phyloP scores from a whole-genome alignment of 192 early-diverging fungal species.

The Coemansia sp. region DNA sequence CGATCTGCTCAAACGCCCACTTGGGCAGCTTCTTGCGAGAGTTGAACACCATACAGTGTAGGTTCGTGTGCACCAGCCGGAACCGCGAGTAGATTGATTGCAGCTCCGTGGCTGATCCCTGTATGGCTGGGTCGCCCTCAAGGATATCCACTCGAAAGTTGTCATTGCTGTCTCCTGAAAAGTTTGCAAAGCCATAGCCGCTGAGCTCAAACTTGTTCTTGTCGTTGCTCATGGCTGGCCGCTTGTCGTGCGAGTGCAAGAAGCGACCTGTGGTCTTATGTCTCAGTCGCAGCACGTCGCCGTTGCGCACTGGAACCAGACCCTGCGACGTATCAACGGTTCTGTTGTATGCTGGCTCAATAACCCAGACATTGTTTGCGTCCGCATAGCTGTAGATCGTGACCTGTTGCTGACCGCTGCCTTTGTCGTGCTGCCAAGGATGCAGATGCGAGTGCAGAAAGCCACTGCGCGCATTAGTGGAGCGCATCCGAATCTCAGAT shows the following conservation, averaged over 20 bases:
- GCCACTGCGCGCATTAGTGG: slow-evolving; percentile 45
- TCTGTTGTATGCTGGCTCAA: slow-evolving; percentile 50
- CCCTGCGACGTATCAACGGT: slow-evolving; percentile 28
- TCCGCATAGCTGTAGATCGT: slow-evolving; percentile 79
- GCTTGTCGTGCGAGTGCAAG: slow-evolving; percentile 74
- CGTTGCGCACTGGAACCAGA: slow-evolving; percentile 58
- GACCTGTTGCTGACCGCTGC: slow-evolving; percentile 76
- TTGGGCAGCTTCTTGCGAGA: slow-evolving; percentile 79
- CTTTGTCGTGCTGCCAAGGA: slow-evolving; percentile 58
- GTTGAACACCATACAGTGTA: slow-evolving; percentile 78
- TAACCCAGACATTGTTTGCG: slow-evolving; percentile 80
- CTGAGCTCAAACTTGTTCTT: slow-evolving; percentile 73
- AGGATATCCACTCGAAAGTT: slow-evolving; percentile 79
- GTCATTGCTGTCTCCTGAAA: slow-evolving; percentile 88
- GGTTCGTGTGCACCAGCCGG: slow-evolving; percentile 66
- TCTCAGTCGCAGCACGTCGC: slow-evolving; percentile 69
- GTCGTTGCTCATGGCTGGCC: slow-evolving; percentile 61
- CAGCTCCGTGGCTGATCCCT: slow-evolving; percentile 52
- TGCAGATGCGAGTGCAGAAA: slow-evolving; percentile 65
- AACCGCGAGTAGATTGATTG: slow-evolving; percentile 67
- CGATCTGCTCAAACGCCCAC: slow-evolving; percentile 93
- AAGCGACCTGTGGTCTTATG: slow-evolving; percentile 61
- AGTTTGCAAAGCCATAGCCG: slow-evolving; percentile 67
- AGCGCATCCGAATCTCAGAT: slow-evolving; percentile 46
- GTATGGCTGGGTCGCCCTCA: slow-evolving; percentile 43